Conservation (phyloP, 1,284 basidiomycete genomes). For the Porodaedalea pini region DNA sequence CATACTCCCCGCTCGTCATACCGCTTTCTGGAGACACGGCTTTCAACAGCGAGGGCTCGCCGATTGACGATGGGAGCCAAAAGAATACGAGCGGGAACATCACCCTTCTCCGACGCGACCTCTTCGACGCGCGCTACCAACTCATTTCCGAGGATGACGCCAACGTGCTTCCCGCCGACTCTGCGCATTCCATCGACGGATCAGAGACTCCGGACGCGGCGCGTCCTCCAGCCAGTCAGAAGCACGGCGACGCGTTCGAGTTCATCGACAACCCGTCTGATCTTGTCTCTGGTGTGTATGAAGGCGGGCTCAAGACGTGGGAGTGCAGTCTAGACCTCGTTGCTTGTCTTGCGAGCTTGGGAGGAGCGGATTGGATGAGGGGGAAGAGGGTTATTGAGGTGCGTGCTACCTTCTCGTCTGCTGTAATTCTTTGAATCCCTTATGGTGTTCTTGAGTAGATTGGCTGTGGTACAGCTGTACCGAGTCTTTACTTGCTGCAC, state of each 20-base stretch:
- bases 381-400: conserved; percentile 59
- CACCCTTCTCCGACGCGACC: conserved; percentile 46
- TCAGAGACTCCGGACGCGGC: neutral
- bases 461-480: conserved; percentile 91
- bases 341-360: conserved; percentile 45
- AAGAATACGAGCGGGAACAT: conserved; percentile 12
- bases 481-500: conserved; percentile 71
- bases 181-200: neutral
- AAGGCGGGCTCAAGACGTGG: conserved; percentile 98
- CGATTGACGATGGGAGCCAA: neutral
- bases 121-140: conserved; percentile 61
- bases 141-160: conserved; percentile 27
- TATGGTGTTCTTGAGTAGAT: conserved; percentile 49
- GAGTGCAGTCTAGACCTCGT: conserved; percentile 92
- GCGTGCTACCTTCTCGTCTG: conserved; percentile 21
- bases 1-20: conserved; percentile 22
- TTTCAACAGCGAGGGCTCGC: neutral
- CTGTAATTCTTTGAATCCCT: neutral
- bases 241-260: conserved; percentile 33
- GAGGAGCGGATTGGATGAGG: conserved; percentile 50
- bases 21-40: conserved; percentile 1
- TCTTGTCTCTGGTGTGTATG: conserved; percentile 89
- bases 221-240: no score
- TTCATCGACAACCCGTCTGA: conserved; percentile 85
- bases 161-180: neutral